Evolutionary conservation across 2,329 filamentous ascomycete genomes (phyloP), one percentile per base, ranked within the genome.

Genomic region (Amesomyces nigricolor): DNA sequence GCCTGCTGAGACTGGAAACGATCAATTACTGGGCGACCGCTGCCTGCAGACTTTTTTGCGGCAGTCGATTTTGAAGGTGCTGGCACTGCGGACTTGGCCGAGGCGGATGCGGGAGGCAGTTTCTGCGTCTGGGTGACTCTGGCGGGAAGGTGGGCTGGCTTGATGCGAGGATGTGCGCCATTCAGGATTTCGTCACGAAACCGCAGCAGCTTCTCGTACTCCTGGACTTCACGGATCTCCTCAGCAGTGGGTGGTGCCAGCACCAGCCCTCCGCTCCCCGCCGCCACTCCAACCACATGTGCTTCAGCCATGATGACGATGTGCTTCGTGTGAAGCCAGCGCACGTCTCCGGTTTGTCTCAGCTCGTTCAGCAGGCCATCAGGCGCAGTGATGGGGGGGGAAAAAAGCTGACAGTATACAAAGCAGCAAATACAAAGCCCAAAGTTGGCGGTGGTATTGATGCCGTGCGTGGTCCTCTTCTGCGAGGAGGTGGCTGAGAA

Each of bases 171-270:
- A 66, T 91, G 87, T 64, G 79, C 83, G 67, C 91, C 91, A 70
- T 88, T 82, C 68, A 94, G 77, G 64, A 97, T 81, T 63, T 85
- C 79, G 75, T 96, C 88, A 71, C 85, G 86, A 71, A 97, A 85
- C 63, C 78, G 82, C 67, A 95, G 70, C 66, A 97, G 88, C 73
- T 86, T 89, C 67, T 87, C 81, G 75, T 90, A 94, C 72, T 91
- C 83, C 65, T 77, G 71, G 48, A 86, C 72, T 66, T 86, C 82
- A 65, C 78, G 74, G 56, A 77, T 68, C 62, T 82, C 78, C 58
- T 78, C 75, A 59, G 76, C 68, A 53, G 74, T 68, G 37, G 68
- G 59, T 45, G 64, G 57, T 63, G 17, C 47, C 48, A 35, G 53
- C 32, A 22, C 51, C 13, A 42, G 29, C 10, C 32, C 58, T 50